Conservation (phyloP, 164 flowering plant species). For the Vitis labrusca region DNA sequence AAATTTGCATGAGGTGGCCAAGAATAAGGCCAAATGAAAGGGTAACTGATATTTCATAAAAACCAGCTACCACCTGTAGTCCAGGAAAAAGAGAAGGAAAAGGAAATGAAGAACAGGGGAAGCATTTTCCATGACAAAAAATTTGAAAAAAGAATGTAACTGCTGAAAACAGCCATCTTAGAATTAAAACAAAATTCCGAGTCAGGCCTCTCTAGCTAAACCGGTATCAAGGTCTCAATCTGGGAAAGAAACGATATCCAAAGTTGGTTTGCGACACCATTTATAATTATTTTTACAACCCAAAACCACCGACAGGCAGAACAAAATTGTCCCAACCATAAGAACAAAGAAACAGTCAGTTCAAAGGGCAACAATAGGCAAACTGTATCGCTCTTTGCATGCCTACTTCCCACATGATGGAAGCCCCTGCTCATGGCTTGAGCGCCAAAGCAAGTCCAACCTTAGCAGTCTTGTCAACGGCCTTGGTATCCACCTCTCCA, state of each 20-base stretch:
- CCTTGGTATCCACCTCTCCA: slow-evolving; percentile 59
- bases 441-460: slow-evolving; percentile 59
- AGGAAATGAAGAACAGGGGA: too few relatives aligned
- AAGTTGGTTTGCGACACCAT: background rate
- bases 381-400: background rate
- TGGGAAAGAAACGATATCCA: background rate
- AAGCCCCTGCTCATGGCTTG: slow-evolving; percentile 32
- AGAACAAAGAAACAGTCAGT: background rate
- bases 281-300: slow-evolving; percentile 20
- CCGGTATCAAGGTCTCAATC: background rate
- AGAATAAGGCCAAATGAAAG: too few relatives aligned
- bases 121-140: too few relatives aligned
- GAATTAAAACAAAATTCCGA: too few relatives aligned
- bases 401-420: background rate
- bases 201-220: too few relatives aligned
- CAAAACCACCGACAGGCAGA: slow-evolving; percentile 5
- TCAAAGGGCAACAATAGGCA: background rate
- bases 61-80: too few relatives aligned
- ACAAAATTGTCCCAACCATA: too few relatives aligned
- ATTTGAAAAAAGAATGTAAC: too few relatives aligned
- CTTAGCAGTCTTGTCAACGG: slow-evolving; percentile 60
- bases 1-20: too few relatives aligned
- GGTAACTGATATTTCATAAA: too few relatives aligned
- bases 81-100: too few relatives aligned
- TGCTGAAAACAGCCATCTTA: too few relatives aligned